Evolutionary conservation across 2,329 filamentous ascomycete genomes (phyloP), one percentile per base, ranked within the genome.

Genomic region (Aspergillus transmontanensis): DNA sequence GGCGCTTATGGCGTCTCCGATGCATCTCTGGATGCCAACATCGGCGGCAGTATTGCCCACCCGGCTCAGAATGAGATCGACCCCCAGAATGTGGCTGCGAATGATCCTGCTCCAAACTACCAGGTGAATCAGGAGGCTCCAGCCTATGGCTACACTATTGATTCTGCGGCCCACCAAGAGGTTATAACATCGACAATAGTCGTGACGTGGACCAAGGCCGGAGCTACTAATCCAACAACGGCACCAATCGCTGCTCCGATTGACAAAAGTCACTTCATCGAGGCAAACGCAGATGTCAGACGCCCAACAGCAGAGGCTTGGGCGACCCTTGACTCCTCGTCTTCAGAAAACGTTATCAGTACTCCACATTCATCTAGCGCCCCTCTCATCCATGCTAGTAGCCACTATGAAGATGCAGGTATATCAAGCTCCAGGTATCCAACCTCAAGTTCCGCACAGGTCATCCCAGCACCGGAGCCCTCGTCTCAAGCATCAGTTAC

Each of bases 121-220:
- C 19, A 14, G 39, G 16, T 6, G 7, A 41, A 41, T n/a, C 16
- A 0, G 1, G 3, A 19, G 6, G 2, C 1, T 3, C 39, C 7
- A 41, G 6, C 39, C 6, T n/a, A 19, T 10, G 39, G 6, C 16
- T 10, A 3, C n/a, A 3, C 4, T 14, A 41, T 41, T 19, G 16
- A 10, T n/a, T 0, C 16, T 41, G 19, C 7, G 6, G 19, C 16
- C 7, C 1, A 7, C 10, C 39, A 41, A 23, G n/a, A 46, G 43
- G 11, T 46, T n/a, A 23, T 46, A 23, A 46, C 43, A 11, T 46
- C 43, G 11, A 46, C 43, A 23, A 46, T 46, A 11, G n/a, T 46
- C 6, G 2, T 46, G 6, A 46, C 43, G 4, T 46, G 43, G 43
- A 46, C 43, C n/a, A 46, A 7, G 11, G 0, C n/a, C 0, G 10